phyloP scores from a whole-genome alignment of 1,284 basidiomycete species.

The Heterobasidion occidentale region DNA sequence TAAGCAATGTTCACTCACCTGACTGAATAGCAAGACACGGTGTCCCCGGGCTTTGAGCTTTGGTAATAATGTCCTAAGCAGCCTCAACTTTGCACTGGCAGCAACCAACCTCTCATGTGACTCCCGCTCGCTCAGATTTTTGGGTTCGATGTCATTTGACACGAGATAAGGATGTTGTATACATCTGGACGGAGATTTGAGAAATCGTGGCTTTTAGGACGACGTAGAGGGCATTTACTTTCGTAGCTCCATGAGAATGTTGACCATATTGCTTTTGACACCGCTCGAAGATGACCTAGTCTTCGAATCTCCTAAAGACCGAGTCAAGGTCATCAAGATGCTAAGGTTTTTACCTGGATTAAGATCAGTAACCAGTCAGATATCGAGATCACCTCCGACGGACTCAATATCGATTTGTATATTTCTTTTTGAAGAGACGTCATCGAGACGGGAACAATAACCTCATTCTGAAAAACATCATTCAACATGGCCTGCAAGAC shows the following conservation, averaged over 20 bases:
- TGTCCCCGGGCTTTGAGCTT: conserved; percentile 88
- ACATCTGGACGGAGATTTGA: conserved; percentile 37
- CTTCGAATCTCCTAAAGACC: conserved; percentile 25
- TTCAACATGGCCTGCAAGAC: conserved; percentile 1
- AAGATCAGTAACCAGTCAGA: background rate
- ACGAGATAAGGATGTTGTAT: conserved; percentile 90
- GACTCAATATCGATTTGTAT: conserved; percentile 79
- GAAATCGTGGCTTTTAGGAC: conserved; percentile 6
- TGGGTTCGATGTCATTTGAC: conserved; percentile 75
- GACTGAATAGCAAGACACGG: conserved; percentile 94
- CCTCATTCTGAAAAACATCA: conserved; percentile 54
- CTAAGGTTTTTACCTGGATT: conserved; percentile 59
- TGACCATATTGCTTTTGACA: conserved; percentile 53
- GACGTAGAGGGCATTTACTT: conserved; percentile 45
- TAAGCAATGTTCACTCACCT: conserved; percentile 46
- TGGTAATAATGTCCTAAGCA: conserved; percentile 78
- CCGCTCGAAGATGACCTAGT: conserved; percentile 19
- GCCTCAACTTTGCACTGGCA: conserved; percentile 81
- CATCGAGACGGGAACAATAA: conserved; percentile 91
- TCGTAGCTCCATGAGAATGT: conserved; percentile 80
- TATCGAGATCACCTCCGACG: conserved; percentile 10
- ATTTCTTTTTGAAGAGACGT: conserved; percentile 84
- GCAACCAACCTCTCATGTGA: conserved; percentile 78
- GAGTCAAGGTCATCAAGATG: conserved; percentile 51
- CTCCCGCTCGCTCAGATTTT: conserved; percentile 48